These are phyloP conservation scores for Mallotus repandus DNA, from an alignment of 441 rosid species.

Conservation along the genomic window DNA sequence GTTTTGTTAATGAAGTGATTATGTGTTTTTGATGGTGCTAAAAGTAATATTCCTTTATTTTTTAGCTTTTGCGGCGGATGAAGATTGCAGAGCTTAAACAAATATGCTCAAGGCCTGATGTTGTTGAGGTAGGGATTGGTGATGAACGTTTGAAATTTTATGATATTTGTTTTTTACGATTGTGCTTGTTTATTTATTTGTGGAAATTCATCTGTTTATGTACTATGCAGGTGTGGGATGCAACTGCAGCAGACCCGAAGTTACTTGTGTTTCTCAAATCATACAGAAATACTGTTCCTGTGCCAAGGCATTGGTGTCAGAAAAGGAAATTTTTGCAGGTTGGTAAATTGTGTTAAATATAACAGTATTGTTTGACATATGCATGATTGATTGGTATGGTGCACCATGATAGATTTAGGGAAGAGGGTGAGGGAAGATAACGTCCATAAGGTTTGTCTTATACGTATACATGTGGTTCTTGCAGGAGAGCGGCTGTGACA, in stretches of 20 bases:
- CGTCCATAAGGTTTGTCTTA: constrained; percentile 87
- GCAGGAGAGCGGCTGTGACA: constrained; percentile 95
- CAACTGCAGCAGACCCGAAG: constrained; percentile 95
- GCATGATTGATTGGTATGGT: constrained; percentile 50
- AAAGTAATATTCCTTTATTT: constrained; percentile 6
- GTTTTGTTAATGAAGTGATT: background rate
- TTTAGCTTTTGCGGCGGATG: constrained; percentile 89
- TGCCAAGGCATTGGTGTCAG: constrained; percentile 99
- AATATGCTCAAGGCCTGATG: constrained; percentile 95
- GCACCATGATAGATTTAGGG: constrained; percentile 44
- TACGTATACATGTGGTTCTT: constrained; percentile 97
- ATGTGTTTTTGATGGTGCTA: background rate
- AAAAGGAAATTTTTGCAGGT: constrained; percentile 99
- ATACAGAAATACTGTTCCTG: constrained; percentile 92
- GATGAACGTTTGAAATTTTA: background rate
- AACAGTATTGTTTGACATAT: constrained; percentile 27
- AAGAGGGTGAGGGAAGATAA: constrained; percentile 58
- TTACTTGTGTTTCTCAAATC: constrained; percentile 91
- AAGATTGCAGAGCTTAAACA: constrained; percentile 95
- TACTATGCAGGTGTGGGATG: constrained; percentile 88
- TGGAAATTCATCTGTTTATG: constrained; percentile 18
- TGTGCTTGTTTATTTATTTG: background rate
- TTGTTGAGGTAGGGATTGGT: constrained; percentile 72
- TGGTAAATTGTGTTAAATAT: constrained; percentile 36
- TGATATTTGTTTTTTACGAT: background rate